These are phyloP conservation scores for Endocarpon pusillum DNA, from an alignment of 495 filamentous ascomycete species.

Conservation along the genomic window DNA sequence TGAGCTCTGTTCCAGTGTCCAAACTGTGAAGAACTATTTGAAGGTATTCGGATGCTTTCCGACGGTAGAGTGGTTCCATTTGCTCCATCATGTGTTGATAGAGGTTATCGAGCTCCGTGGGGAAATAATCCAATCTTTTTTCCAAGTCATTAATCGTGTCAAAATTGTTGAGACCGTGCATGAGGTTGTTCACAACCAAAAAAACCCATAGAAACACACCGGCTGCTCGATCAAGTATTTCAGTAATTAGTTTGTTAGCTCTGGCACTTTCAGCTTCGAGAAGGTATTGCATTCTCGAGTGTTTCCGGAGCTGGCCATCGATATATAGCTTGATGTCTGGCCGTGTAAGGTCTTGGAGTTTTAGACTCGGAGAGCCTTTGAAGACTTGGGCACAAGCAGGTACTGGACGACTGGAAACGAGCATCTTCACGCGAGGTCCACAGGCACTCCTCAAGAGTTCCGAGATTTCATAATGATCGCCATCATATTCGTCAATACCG, in stretches of 20 bases:
- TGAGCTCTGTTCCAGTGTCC: background rate
- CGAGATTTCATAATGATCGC: conserved; percentile 9
- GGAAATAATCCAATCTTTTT: conserved; percentile 10
- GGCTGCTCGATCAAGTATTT: conserved; percentile 15
- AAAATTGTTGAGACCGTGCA: conserved; percentile 6
- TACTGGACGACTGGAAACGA: conserved; percentile 33
- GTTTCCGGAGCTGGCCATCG: conserved; percentile 16
- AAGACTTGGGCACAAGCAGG: conserved; percentile 26
- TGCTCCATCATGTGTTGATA: conserved; percentile 13
- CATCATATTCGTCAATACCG: conserved; percentile 28
- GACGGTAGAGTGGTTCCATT: conserved; percentile 2
- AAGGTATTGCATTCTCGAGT: conserved; percentile 6
- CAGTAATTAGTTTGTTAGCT: background rate
- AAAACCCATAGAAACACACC: conserved; percentile 29
- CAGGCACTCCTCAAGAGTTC: background rate
- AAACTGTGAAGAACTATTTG: background rate
- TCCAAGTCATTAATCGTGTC: conserved; percentile 9
- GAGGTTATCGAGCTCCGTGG: conserved; percentile 12
- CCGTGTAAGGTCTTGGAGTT: conserved; percentile 3
- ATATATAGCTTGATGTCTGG: conserved; percentile 4
- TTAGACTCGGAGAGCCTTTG: conserved; percentile 1
- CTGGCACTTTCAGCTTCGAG: conserved; percentile 2
- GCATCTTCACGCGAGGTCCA: conserved; percentile 21
- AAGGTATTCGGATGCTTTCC: background rate
- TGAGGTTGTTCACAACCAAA: conserved; percentile 10